Evolutionary conservation across 495 filamentous ascomycete genomes (phyloP), one percentile per base, ranked within the genome.

Genomic region (Pseudotulostoma volvatum): DNA sequence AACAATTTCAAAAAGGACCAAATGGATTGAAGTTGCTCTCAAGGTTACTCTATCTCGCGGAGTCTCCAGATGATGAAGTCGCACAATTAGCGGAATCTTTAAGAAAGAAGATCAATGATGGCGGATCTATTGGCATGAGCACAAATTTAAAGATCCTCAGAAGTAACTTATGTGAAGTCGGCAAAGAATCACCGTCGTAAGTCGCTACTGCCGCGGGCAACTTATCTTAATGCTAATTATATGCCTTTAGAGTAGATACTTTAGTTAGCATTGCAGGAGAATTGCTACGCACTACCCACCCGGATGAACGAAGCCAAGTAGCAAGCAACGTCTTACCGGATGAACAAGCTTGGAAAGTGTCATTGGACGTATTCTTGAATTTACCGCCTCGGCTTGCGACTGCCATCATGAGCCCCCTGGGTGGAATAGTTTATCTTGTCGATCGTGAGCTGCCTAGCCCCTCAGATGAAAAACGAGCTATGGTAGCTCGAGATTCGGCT

Each of bases 391-490:
- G 69, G 32, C 58, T 65, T 9, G 77, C 81, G 7, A 53, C 86
- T 4, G 71, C 82, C 7, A 68, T 92, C 5, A 81, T 79, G 3
- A 83, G 75, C 50, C 67, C 71, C 7, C 55, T 94, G 15, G 73
- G 71, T 4, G 83, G 83, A 9, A 68, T 69, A 8, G 73, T 87
- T 19, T 74, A 81, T 44, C 55, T 95, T 3, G 64, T 79, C 0
- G 52, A 70, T 31, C 35, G 42, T 31, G 19, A 62, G 15, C 18
- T 52, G 35, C 35, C 63, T 7, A 49, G 51, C 3, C 44, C 50
- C 4, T 51, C 50, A 30, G 36, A 39, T 36, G 31, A 53, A 39
- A 19, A 47, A 40, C 38, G 52, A 43, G 46, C 59, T 35, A 50
- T 33, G 18, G 44, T 69, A 15, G 47, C 63, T 17, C 59, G 76